Evolutionary conservation across 768 basidiomycete genomes (phyloP), one percentile per base, ranked within the genome.

Genomic region (Phanerochaete sordida): DNA sequence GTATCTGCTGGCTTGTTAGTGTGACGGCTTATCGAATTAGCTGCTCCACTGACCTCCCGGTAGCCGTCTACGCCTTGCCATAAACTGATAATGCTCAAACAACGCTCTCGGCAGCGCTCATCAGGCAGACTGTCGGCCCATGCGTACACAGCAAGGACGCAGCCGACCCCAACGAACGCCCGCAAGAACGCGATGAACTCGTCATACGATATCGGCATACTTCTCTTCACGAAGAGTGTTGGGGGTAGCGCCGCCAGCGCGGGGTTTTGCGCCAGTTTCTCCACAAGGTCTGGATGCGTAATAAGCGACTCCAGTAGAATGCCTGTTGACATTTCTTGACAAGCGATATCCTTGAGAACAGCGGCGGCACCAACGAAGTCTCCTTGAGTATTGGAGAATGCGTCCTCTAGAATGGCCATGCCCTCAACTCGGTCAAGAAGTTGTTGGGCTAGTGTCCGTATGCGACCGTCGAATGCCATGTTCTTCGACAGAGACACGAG

Each of bases 61-160:
- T 92, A 93, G 8, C 88, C 89, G 28, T 87, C 82, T 26, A 84
- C 73, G 27, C 73, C 74, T 72, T 89, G 87, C 87, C 87, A 90
- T 24, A 88, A 58, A 5, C 81, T 79, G 55, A 92, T 60, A 16
- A 91, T 77, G 7, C 81, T 83, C 8, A 92, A 72, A 0, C 82
- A 77, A 49, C 85, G 80, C 65, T 89, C 86, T 12, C 87, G 80
- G 66, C 87, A 88, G 13, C 73, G 72, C 58, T 83, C 80, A 57
- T 85, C 81, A 0, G 86, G 86, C 21, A 90, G 74, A 69, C 88
- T 90, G 65, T 92, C 91, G 13, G 90, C 83, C 87, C 90, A 93
- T 2, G 88, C 87, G 67, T 86, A 87, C 33, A 88, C 87, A 1
- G 84, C 84, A 15, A 93, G 72, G 15, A 90, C 83, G 53, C 79